Evolutionary conservation across 1,284 basidiomycete genomes (phyloP).

Genomic region (Cryptococcus amylolentus): DNA sequence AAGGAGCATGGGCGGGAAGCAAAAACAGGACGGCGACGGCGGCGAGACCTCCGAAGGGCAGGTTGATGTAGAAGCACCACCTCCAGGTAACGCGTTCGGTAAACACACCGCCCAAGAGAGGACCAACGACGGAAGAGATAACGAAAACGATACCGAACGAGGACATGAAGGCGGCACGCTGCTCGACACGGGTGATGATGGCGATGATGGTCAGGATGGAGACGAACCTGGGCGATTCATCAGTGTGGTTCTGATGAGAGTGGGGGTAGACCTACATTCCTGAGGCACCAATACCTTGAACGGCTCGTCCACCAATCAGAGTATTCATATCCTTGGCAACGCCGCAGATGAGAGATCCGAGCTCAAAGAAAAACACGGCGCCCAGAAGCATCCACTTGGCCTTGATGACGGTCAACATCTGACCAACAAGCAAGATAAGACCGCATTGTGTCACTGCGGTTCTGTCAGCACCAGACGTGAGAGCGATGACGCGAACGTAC

Average conservation of each 20-base stretch:
- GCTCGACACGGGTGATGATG: slow-evolving; percentile 48
- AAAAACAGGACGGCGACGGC: slow-evolving; percentile 49
- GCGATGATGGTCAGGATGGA: slow-evolving; percentile 51
- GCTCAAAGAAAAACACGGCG: slow-evolving; percentile 52
- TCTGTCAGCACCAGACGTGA: neutral
- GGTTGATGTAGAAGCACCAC: slow-evolving; percentile 54
- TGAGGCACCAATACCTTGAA: slow-evolving; percentile 44
- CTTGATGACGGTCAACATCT: slow-evolving; percentile 49
- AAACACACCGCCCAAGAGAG: slow-evolving; percentile 51
- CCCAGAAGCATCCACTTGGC: slow-evolving; percentile 53
- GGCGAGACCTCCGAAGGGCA: slow-evolving; percentile 48
- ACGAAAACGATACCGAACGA: slow-evolving; percentile 46
- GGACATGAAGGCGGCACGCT: slow-evolving; percentile 50
- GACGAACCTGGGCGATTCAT: slow-evolving; percentile 43
- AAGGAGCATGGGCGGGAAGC: slow-evolving; percentile 51
- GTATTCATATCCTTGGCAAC: slow-evolving; percentile 48
- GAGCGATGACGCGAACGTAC: slow-evolving; percentile 27
- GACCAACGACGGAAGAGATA: slow-evolving; percentile 45
- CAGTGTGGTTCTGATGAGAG: neutral
- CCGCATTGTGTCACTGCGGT: slow-evolving; percentile 46
- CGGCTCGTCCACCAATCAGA: slow-evolving; percentile 55
- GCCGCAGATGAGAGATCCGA: slow-evolving; percentile 56
- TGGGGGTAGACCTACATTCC: neutral
- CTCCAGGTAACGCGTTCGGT: slow-evolving; percentile 53
- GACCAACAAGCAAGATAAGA: slow-evolving; percentile 49